Evolutionary conservation across 768 basidiomycete species (phyloP).

Genomic region (Hericium rajendrae): DNA sequence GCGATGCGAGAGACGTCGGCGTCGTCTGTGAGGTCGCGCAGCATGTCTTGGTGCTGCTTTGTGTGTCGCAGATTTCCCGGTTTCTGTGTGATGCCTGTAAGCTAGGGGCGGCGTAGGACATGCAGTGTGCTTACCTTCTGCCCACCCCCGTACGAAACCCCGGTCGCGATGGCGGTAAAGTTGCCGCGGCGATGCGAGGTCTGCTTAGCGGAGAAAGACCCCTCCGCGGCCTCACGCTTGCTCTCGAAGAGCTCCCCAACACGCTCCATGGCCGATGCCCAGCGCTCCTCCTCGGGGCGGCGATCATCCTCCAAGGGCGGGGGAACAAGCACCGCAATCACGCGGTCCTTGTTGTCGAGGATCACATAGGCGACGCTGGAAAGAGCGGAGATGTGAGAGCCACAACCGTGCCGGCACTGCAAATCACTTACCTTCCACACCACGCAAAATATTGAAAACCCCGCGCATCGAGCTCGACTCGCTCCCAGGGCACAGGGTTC

Average conservation of each 20-base stretch:
- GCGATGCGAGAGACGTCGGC: neutral
- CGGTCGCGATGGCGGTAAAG: neutral
- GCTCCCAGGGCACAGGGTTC: neutral
- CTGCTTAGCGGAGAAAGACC: neutral
- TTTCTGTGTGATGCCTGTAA: neutral
- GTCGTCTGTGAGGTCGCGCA: neutral
- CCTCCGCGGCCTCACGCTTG: neutral
- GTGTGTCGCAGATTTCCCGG: neutral
- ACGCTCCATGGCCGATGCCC: neutral
- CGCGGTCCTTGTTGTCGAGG: neutral
- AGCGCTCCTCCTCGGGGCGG: neutral
- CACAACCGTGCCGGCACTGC: neutral
- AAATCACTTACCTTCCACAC: neutral
- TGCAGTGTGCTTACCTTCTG: neutral
- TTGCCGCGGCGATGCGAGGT: neutral
- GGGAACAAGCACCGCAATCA: neutral
- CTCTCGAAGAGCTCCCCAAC: neutral
- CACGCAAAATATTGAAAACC: neutral
- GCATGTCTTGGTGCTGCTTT: neutral
- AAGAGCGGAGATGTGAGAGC: neutral
- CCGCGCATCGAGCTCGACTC: neutral
- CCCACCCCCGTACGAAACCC: constrained; percentile 1
- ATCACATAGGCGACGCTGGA: neutral
- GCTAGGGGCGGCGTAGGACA: rapidly evolving
- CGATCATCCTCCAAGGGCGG: neutral